Evolutionary conservation across 768 basidiomycete species (phyloP).

Genomic region (Suillus placidus): DNA sequence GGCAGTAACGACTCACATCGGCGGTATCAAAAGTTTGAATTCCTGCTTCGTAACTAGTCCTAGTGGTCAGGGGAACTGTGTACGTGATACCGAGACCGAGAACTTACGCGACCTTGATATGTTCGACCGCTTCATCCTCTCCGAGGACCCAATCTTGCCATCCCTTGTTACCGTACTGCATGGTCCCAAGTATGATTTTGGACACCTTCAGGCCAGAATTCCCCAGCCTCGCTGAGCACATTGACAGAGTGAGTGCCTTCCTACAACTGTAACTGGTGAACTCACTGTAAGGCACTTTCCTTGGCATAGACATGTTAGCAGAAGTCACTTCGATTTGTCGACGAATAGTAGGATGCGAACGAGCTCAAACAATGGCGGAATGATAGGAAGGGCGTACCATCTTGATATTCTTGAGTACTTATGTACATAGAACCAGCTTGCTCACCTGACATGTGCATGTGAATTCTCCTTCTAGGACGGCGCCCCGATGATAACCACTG

Average conservation of each 20-base stretch:
- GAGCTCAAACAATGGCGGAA: not conserved
- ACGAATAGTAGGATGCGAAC: not conserved
- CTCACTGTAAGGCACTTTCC: slow-evolving; percentile 38
- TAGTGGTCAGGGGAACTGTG: not conserved
- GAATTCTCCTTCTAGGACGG: not conserved
- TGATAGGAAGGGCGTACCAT: not conserved
- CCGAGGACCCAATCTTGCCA: slow-evolving; percentile 59
- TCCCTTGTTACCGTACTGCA: slow-evolving; percentile 46
- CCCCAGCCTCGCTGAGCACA: slow-evolving; percentile 43
- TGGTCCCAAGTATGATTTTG: slow-evolving; percentile 51
- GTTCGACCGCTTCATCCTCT: slow-evolving; percentile 47
- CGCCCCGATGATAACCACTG: not conserved
- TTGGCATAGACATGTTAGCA: slow-evolving; percentile 23
- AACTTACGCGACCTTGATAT: slow-evolving; percentile 52
- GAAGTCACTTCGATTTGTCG: not conserved
- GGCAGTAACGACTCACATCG: slow-evolving; percentile 24
- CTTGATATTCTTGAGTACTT: not conserved
- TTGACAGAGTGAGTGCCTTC: not conserved
- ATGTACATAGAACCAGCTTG: not conserved
- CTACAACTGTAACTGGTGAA: not conserved
- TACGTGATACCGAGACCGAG: not conserved
- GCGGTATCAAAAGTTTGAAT: slow-evolving; percentile 41
- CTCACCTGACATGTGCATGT: slow-evolving; percentile 6
- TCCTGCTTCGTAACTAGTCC: slow-evolving; percentile 36
- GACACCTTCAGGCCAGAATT: slow-evolving; percentile 54